These are phyloP conservation scores for Nicotiana paniculata DNA, from an alignment of 257 asterid species.

Conservation along the genomic window DNA sequence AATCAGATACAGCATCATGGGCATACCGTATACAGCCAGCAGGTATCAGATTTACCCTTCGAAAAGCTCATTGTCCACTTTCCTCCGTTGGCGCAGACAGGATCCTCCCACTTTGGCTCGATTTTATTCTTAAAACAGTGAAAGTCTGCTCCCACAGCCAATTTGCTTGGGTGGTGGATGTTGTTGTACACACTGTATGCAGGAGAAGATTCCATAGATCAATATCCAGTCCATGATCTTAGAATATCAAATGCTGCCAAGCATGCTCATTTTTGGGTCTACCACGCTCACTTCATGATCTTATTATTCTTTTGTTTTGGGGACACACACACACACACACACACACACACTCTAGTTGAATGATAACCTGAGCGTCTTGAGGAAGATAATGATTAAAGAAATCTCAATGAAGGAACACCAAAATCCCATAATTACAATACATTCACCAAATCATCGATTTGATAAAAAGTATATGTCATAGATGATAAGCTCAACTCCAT, in stretches of 20 bases:
- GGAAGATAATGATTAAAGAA: neutral
- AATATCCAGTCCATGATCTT: neutral
- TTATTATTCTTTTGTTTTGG: neutral
- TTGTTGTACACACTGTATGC: conserved; percentile 71
- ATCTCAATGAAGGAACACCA: neutral
- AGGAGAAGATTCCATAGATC: neutral
- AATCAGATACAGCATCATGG: neutral
- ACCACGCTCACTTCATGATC: neutral
- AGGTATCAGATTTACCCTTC: conserved; percentile 66
- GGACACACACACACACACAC: neutral
- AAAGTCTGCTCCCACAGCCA: conserved; percentile 62
- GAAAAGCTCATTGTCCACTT: conserved; percentile 61
- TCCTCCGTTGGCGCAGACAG: conserved; percentile 92
- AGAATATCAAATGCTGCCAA: neutral
- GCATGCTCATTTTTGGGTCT: too few relatives aligned
- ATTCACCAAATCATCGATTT: neutral
- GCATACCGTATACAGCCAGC: conserved; percentile 86
- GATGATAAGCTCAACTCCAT: neutral
- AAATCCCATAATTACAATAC: neutral
- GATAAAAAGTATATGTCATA: neutral
- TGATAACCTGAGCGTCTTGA: neutral
- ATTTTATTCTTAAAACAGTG: conserved; percentile 81
- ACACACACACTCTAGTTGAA: neutral
- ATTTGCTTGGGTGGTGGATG: conserved; percentile 78
- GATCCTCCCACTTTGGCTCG: conserved; percentile 95